Conservation (phyloP, 2,329 filamentous ascomycete species). For the Aschersonia sp. region DNA sequence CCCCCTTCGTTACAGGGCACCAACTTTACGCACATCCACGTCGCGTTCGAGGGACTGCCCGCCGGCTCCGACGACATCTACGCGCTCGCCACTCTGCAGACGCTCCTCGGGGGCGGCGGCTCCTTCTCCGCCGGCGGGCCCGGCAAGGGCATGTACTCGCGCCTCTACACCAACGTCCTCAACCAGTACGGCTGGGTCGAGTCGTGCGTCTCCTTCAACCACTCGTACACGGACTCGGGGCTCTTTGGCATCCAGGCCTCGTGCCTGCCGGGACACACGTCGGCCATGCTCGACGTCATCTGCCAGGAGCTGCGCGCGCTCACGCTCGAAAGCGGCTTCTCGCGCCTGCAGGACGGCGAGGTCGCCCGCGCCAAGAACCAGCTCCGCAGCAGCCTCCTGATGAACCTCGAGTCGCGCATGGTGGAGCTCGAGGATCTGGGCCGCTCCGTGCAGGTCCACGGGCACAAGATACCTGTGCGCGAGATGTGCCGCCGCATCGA, state of each 20-base stretch:
- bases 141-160: constrained; percentile 97
- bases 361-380: constrained; percentile 95
- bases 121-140: constrained; percentile 94
- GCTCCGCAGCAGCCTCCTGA: constrained; percentile 73
- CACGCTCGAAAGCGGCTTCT: constrained; percentile 60
- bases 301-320: constrained; percentile 75
- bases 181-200: constrained; percentile 98
- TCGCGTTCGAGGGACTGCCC: constrained; percentile 88
- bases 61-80: constrained; percentile 90
- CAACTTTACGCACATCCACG: constrained; percentile 79
- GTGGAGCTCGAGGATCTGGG: constrained; percentile 94
- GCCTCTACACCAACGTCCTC: constrained; percentile 91
- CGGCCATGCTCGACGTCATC: constrained; percentile 86
- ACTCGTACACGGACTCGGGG: constrained; percentile 90
- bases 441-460: constrained; percentile 92
- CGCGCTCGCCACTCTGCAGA: constrained; percentile 87
- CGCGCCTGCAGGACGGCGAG: constrained; percentile 57
- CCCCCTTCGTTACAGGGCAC: constrained; percentile 67
- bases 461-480: constrained; percentile 74
- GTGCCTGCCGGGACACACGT: constrained; percentile 65
- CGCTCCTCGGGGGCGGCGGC: constrained; percentile 85
- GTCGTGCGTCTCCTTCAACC: constrained; percentile 90
- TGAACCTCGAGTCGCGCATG: constrained; percentile 97
- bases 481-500: constrained; percentile 92
- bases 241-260: constrained; percentile 87